Evolutionary conservation across 768 basidiomycete genomes (phyloP), one percentile per base, ranked within the genome.

Genomic region (Psilocybe sp.): DNA sequence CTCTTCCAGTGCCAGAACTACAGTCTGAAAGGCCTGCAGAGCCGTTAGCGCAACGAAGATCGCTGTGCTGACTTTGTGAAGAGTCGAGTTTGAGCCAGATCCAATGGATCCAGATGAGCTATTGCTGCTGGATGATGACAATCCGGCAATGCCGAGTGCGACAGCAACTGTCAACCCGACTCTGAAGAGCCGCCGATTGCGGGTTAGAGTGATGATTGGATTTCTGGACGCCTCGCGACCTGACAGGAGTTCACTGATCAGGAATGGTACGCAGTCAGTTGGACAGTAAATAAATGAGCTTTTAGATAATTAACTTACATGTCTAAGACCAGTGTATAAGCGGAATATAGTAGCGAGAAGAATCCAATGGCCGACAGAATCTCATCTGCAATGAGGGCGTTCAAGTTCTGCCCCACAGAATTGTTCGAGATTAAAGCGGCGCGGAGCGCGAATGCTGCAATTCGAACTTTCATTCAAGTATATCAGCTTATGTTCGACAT

Each of bases 281-380:
- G 16, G 4, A 13, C 31, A 36, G 9, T 23, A 18, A 28, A 15
- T 40, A 8, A 40, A n/a, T 38, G 8, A 37, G 33, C 15, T 12
- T 32, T 15, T 19, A 12, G 4, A 19, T 6, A n/a, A n/a, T 5
- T 41, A 7, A 48, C 62, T 34, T 48, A 77, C 76, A 73, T 61
- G 47, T 77, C 73, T 13, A 73, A 51, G 6, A 74, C 70, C 3
- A 77, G 64, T 0, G 64, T 71, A 45, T 74, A 76, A 0, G 71
- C 64, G 1, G 73, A 69, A 44, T 69, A 73, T 12, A 78, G 54
- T 6, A 78, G 57, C 15, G 69, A 71, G 36, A 74, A 70, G 56
- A 73, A 77, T 3, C 76, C 76, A 19, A 73, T 66, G 0, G 69
- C 65, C 20, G 71, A 70, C 12, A 77, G 58, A 5, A 74, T 60